Base-by-base conservation (phyloP, 2,329 filamentous ascomycete species). In the Trichoderma simmonsii region DNA sequence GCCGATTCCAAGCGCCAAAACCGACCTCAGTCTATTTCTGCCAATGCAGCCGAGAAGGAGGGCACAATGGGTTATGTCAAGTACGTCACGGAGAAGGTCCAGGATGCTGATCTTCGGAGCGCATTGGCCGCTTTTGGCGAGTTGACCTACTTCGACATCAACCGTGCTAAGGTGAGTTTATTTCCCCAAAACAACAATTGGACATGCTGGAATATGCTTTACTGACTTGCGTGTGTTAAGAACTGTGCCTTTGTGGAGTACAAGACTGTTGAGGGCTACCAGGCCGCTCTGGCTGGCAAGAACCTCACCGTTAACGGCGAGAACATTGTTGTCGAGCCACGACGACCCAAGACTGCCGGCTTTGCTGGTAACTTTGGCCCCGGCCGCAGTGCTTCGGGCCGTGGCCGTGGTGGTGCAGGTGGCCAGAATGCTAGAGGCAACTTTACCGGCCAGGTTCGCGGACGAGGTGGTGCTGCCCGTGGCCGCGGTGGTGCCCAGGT, bases 161-260 rank as follows among this genome's bases (percentile, higher is more conserved):
- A 93, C 83, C 90, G 92, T 73, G 84, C 88, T 78, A 98, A 97
- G 92, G 95, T 97, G 82, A 73, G 83, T 80, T 3, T 21, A 12
- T 36, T 11, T 60, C 18, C 14, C 3, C 24, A 34, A 4, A 12
- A 57, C 7, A 15, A 7, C 3, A 4, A 18, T 18, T 36, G 30
- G 32, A 34, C 4, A 34, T 32, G 60, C 76, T 78, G 71, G 75
- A 73, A 75, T 74, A 75, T 21, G 65, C 56, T 66, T 54, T 32
- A 51, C 68, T 70, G 8, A 70, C n/a, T 32, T 18, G 2, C 14
- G 4, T 69, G 18, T 14, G 14, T 26, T 24, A 79, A 97, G 95
- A 98, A 96, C 87, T 98, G 94, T 79, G 96, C 96, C 30, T 98
- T 98, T 80, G 93, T 98, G 73, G 96, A 99, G 82, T 99, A 96